A percentile compares a stretch with the other conserved stretches of the same genome.
These are phyloP conservation scores for Fusarium sp. DNA, from an alignment of 2,329 filamentous ascomycete species.

Conservation along the genomic window DNA sequence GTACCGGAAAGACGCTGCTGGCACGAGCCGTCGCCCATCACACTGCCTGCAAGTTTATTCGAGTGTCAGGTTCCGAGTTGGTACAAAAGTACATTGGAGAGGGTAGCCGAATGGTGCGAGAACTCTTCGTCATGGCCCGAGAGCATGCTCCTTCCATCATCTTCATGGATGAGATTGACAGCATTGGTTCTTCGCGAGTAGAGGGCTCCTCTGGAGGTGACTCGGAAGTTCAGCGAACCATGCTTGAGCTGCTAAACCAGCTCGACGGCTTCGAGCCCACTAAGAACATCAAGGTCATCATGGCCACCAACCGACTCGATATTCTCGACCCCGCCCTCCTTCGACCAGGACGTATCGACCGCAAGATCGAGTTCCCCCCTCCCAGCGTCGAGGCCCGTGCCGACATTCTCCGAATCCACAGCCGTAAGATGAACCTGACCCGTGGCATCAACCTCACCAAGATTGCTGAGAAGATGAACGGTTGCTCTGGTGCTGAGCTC, in stretches of 20 bases:
- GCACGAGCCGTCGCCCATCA: conserved; percentile 97
- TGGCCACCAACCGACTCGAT: conserved; percentile 98
- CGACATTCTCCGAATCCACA: conserved; percentile 97
- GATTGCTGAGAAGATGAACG: conserved; percentile 99
- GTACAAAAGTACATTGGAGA: conserved; percentile 99
- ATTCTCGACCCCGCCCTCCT: conserved; percentile 95
- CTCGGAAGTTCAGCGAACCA: conserved; percentile 97
- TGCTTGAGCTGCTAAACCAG: conserved; percentile 98
- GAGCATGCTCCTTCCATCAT: conserved; percentile 99
- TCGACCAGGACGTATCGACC: conserved; percentile 95
- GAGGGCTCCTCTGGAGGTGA: conserved; percentile 95
- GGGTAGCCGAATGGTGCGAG: conserved; percentile 96
- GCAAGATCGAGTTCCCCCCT: conserved; percentile 98
- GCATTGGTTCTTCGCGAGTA: conserved; percentile 95
- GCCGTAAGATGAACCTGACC: conserved; percentile 97
- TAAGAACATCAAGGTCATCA: conserved; percentile 99
- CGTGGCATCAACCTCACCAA: conserved; percentile 97
- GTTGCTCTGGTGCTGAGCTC: conserved; percentile 94
- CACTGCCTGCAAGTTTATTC: conserved; percentile 98
- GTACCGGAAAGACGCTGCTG: conserved; percentile 95
- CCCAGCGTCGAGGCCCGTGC: conserved; percentile 95
- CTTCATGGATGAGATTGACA: conserved; percentile 99
- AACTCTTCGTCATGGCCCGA: conserved; percentile 98
- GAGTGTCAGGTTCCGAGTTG: conserved; percentile 92
- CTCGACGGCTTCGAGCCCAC: conserved; percentile 98